Conservation (phyloP, 2,329 filamentous ascomycete species). For the Neospermospora avenae region DNA sequence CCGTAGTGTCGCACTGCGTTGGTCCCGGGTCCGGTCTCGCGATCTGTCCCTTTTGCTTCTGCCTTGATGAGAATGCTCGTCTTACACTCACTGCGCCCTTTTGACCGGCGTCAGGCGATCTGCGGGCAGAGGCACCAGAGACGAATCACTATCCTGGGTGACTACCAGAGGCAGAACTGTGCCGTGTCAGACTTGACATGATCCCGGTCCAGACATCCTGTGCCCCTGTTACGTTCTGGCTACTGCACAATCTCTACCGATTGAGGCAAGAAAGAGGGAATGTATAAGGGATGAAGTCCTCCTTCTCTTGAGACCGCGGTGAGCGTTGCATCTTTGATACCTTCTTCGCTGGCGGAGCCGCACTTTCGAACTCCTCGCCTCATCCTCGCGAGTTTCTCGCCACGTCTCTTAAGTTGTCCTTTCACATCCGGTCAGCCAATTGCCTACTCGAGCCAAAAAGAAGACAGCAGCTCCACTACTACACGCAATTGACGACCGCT, state of each 20-base stretch:
- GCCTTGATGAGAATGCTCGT: conserved; percentile 3
- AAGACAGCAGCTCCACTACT: conserved; percentile 7
- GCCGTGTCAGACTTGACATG: conserved; percentile 8
- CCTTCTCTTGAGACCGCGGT: not conserved
- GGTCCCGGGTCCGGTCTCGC: conserved; percentile 11
- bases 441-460: conserved; percentile 6
- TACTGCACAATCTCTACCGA: conserved; percentile 25
- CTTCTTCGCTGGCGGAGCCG: not conserved
- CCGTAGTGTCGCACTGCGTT: not conserved
- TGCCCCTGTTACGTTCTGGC: conserved; percentile 14
- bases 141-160: conserved; percentile 19
- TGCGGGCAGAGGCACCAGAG: conserved; percentile 10
- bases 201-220: conserved; percentile 17
- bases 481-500: conserved; percentile 14
- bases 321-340: not conserved
- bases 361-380: conserved; percentile 5
- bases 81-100: conserved; percentile 21
- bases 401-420: not conserved
- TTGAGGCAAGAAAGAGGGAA: conserved; percentile 11
- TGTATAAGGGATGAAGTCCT: conserved; percentile 18
- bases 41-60: conserved; percentile 10
- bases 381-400: not conserved
- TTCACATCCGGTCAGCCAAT: conserved; percentile 16
- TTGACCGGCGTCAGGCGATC: conserved; percentile 23
- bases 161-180: conserved; percentile 5